Evolutionary conservation across 2,329 filamentous ascomycete species (phyloP).

Genomic region (Fusarium hainanense): DNA sequence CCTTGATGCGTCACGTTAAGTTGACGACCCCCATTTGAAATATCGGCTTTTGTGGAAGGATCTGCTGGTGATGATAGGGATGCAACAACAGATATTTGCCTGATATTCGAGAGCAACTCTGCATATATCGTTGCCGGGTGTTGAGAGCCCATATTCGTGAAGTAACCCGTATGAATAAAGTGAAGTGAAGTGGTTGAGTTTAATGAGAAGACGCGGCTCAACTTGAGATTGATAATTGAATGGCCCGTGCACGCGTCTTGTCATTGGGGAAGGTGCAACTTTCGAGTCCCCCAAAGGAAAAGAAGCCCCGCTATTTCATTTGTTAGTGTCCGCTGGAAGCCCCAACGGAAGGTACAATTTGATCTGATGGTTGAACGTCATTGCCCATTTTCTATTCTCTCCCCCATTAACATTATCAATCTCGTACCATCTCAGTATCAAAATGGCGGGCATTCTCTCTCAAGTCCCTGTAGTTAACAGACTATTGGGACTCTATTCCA

Average conservation of each 20-base stretch:
- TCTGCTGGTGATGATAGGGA: conserved; percentile 59
- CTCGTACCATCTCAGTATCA: conserved; percentile 9
- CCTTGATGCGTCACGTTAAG: conserved; percentile 63
- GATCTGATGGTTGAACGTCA: conserved; percentile 37
- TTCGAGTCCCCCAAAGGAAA: conserved; percentile 34
- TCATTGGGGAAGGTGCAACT: conserved; percentile 7
- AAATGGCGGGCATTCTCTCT: conserved; percentile 52
- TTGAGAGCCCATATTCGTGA: conserved; percentile 29
- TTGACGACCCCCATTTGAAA: conserved; percentile 58
- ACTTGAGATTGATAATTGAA: conserved; percentile 17
- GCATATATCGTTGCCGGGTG: conserved; percentile 64
- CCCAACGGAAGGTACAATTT: conserved; percentile 43
- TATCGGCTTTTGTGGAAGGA: conserved; percentile 55
- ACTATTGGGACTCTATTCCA: conserved; percentile 41
- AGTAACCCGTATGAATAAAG: not conserved
- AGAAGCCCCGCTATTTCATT: conserved; percentile 40
- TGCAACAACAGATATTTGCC: conserved; percentile 69
- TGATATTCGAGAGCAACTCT: conserved; percentile 72
- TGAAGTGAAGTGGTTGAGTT: not conserved
- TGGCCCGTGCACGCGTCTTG: conserved; percentile 40
- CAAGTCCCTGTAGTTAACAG: conserved; percentile 48
- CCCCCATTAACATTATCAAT: conserved; percentile 24
- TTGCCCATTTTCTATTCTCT: conserved; percentile 20
- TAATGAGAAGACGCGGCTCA: conserved; percentile 15
- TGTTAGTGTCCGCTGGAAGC: conserved; percentile 40